These are phyloP conservation scores for Aciculoconidium aculeatum DNA, from an alignment of 805 yeast species.

Conservation along the genomic window DNA sequence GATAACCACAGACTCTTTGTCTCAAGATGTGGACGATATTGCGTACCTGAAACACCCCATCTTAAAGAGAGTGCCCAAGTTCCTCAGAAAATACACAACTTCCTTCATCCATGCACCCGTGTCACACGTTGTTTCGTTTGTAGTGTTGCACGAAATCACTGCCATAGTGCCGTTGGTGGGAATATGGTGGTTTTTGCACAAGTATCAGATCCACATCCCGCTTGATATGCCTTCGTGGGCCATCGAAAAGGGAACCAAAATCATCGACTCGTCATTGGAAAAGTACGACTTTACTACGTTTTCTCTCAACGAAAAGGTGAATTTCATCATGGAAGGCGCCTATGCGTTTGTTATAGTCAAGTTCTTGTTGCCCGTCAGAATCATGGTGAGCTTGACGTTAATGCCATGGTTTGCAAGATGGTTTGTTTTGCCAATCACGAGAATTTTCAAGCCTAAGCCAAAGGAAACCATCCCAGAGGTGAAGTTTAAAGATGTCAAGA, in stretches of 20 bases:
- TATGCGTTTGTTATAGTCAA: constrained; percentile 69
- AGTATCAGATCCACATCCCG: constrained; percentile 45
- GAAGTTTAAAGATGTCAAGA: constrained; percentile 21
- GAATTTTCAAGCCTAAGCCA: constrained; percentile 11
- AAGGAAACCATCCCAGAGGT: constrained; percentile 2
- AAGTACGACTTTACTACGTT: constrained; percentile 25
- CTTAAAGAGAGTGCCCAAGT: constrained; percentile 42
- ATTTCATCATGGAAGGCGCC: constrained; percentile 64
- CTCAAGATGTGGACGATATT: no score
- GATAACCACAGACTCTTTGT: no score
- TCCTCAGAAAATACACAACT: constrained; percentile 44
- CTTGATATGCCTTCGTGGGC: constrained; percentile 55
- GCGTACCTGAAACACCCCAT: constrained; percentile 22
- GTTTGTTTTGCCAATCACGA: constrained; percentile 42
- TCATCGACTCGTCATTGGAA: constrained; percentile 49
- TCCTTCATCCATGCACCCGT: constrained; percentile 51
- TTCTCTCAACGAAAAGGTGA: constrained; percentile 46
- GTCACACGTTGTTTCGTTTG: constrained; percentile 56
- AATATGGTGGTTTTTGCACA: constrained; percentile 62
- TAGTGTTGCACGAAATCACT: constrained; percentile 66
- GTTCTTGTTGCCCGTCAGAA: constrained; percentile 48
- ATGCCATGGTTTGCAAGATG: constrained; percentile 57
- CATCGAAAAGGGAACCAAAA: constrained; percentile 50
- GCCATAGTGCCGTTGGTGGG: constrained; percentile 69
- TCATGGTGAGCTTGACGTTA: constrained; percentile 42